Evolutionary conservation across 1,284 basidiomycete species (phyloP).

Genomic region (Schizophyllum amplum): DNA sequence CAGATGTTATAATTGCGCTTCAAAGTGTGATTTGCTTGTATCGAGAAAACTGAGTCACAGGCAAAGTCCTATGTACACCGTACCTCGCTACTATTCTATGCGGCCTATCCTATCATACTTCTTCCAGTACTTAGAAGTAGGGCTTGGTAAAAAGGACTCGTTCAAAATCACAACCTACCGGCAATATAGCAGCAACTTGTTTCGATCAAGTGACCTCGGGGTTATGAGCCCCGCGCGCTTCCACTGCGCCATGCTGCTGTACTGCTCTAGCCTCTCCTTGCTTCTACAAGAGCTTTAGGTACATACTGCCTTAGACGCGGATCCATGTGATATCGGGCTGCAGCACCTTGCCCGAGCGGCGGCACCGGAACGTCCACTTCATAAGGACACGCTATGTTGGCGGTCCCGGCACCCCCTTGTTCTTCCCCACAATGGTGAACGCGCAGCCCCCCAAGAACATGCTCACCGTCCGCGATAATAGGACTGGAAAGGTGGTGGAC

Average conservation of each 20-base stretch:
- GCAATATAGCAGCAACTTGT: not conserved
- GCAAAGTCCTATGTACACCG: no score
- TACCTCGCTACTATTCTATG: no score
- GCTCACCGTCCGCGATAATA: conserved; percentile 74
- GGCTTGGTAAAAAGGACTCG: no score
- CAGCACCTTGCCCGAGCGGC: not conserved
- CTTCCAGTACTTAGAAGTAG: no score
- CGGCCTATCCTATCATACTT: no score
- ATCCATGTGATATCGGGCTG: not conserved
- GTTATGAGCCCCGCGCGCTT: conserved; percentile 1
- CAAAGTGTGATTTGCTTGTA: no score
- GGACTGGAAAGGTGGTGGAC: conserved; percentile 72
- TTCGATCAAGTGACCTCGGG: conserved; percentile 1
- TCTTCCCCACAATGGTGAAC: not conserved
- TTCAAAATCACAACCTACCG: no score
- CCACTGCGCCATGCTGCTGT: conserved; percentile 1
- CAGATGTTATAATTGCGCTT: no score
- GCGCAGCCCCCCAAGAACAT: conserved; percentile 20
- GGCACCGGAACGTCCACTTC: not conserved
- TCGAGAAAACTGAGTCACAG: no score
- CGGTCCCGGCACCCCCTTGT: not conserved
- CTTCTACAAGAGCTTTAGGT: no score
- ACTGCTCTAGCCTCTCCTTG: no score
- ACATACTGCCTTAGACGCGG: no score
- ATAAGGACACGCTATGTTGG: not conserved